Base-by-base conservation (phyloP, 192 early-diverging fungal genomes). In the Phycomyces nitens region DNA sequence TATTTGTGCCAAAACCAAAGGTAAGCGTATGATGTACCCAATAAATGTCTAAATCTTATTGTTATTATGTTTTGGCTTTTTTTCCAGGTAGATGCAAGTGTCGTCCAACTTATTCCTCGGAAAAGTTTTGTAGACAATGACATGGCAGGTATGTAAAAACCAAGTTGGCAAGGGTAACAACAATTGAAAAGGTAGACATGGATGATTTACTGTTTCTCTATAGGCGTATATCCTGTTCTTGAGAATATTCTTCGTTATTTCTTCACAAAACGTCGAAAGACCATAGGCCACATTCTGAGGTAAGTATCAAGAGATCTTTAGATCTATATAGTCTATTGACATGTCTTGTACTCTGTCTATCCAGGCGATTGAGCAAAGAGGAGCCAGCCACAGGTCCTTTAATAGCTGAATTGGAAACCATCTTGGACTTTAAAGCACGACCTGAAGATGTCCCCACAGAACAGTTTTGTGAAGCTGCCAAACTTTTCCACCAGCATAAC, bases 1-100 rank as follows among this genome's bases (percentile, higher is more conserved):
- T 82, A 15, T 92, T 92, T 78, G 84, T 92, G n/a, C 91, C 91
- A 1, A 79, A 77, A 44, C 90, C 90, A 21, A 88, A 84, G 56
- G 81, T 65, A 61, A 50, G 18, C 29, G 1, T 2, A 1, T 27
- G 8, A 15, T 43, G 6, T 34, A 8, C 5, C 34, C 12, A 34
- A 23, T 18, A 39, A 18, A 18, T n/a, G n/a, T n/a, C n/a, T n/a
- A n/a, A n/a, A n/a, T n/a, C n/a, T n/a, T n/a, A n/a, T n/a, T n/a
- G n/a, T n/a, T n/a, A n/a, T n/a, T n/a, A n/a, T 29, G 34, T 2
- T 22, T 24, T 1, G 23, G 10, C 43, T 9, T 41, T 34, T 24
- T 16, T 34, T 29, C 38, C 20, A 80, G 59, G 85, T 92, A 14
- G 84, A 92, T 67, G 90, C 88, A 16, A 77, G 80, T 14, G 82